Evolutionary conservation across 2,329 filamentous ascomycete genomes (phyloP).

Genomic region (Thermothelomyces thermophilus): DNA sequence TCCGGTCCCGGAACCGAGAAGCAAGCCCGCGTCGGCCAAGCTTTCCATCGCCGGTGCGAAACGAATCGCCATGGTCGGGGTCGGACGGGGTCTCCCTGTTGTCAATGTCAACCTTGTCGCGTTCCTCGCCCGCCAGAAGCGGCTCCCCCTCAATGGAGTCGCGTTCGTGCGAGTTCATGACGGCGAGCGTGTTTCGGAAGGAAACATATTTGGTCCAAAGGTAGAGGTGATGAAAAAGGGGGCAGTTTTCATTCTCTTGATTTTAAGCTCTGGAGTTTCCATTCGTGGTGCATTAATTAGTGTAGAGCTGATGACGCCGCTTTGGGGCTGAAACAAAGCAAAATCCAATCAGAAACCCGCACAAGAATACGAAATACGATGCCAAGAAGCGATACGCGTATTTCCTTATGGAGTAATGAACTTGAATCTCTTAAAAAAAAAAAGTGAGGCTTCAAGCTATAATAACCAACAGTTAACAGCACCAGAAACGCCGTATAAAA

Average conservation of each 20-base stretch:
- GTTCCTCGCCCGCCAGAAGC: constrained; percentile 12
- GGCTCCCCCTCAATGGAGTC: constrained; percentile 14
- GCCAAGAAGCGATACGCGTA: constrained; percentile 1
- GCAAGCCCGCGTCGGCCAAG: not conserved
- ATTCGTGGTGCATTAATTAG: not conserved
- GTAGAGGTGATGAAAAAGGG: too few species aligned
- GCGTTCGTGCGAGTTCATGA: not conserved
- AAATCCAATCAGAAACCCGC: constrained; percentile 1
- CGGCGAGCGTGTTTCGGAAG: too few species aligned
- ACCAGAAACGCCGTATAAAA: not conserved
- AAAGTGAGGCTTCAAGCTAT: too few species aligned
- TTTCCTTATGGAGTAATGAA: too few species aligned
- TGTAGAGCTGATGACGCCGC: constrained; percentile 9
- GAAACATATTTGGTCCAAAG: not conserved
- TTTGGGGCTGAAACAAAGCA: not conserved
- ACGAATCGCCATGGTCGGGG: not conserved
- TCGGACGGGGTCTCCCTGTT: not conserved
- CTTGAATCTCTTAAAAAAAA: too few species aligned
- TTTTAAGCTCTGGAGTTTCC: not conserved
- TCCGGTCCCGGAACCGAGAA: constrained; percentile 14
- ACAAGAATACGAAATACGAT: constrained; percentile 14
- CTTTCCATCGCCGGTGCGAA: not conserved
- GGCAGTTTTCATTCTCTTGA: not conserved
- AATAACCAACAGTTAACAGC: too few species aligned
- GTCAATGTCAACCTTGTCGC: constrained; percentile 2